phyloP scores from a whole-genome alignment of 2,329 filamentous ascomycete species.

The Didymosphaeria variabile region DNA sequence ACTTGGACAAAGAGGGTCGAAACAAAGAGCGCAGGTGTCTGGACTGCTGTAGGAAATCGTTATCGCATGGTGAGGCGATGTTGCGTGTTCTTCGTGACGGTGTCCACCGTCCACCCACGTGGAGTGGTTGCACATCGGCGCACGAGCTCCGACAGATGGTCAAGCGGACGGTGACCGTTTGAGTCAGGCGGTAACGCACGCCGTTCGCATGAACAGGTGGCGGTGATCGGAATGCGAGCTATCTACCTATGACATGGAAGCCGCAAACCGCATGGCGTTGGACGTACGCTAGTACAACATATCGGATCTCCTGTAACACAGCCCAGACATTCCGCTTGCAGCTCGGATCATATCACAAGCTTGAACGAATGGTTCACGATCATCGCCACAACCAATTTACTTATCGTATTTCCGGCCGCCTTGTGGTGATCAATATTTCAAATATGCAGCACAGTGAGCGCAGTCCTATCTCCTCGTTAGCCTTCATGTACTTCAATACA shows the following conservation, averaged over 20 bases:
- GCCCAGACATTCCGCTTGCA: neutral
- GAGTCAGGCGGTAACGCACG: slow-evolving; percentile 6
- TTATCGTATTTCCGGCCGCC: slow-evolving; percentile 65
- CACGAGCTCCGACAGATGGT: slow-evolving; percentile 8
- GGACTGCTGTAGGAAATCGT: neutral
- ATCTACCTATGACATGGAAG: neutral
- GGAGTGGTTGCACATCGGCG: slow-evolving; percentile 8
- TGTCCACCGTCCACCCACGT: slow-evolving; percentile 7
- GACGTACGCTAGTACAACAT: neutral
- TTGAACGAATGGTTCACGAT: slow-evolving; percentile 69
- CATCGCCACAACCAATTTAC: slow-evolving; percentile 66
- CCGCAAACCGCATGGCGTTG: neutral
- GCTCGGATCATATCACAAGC: slow-evolving; percentile 61
- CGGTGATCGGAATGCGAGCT: neutral
- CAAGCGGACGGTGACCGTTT: slow-evolving; percentile 9
- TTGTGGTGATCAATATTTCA: slow-evolving; percentile 71
- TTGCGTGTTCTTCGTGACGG: slow-evolving; percentile 8
- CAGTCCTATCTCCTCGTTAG: slow-evolving; percentile 55
- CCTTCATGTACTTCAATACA: neutral
- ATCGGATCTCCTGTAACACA: neutral
- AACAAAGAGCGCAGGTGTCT: neutral
- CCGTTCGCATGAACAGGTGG: neutral
- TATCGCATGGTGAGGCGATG: neutral
- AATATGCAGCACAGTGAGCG: slow-evolving; percentile 69
- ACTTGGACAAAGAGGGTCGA: neutral